Conservation (phyloP, 345 rosid genomes). For the Pugionium cornutum region DNA sequence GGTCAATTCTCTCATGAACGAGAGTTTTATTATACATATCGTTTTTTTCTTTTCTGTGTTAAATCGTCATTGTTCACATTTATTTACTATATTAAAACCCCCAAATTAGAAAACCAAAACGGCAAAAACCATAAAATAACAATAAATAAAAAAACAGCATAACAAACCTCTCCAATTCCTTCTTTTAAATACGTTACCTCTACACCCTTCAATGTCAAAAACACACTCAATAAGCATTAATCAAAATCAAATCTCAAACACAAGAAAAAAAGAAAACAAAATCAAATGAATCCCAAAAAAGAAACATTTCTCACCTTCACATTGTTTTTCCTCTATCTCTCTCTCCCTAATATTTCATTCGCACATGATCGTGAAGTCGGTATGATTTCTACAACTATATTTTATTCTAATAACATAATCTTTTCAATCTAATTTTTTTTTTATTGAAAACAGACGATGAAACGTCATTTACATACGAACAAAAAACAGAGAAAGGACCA, state of each 20-base stretch:
- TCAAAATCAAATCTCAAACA: conserved; percentile 1
- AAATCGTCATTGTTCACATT: neutral
- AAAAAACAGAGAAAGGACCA: conserved; percentile 52
- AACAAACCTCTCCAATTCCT: too few relatives aligned
- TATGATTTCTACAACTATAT: neutral
- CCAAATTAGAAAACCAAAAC: conserved; percentile 11
- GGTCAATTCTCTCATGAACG: too few relatives aligned
- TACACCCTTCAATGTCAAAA: neutral
- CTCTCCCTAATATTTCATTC: conserved; percentile 2
- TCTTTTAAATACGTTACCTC: too few relatives aligned
- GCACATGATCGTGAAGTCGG: conserved; percentile 29
- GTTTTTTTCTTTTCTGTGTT: neutral
- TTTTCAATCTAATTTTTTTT: too few relatives aligned
- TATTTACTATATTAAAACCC: neutral
- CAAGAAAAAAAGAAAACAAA: neutral
- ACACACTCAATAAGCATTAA: conserved; percentile 3
- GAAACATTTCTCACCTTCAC: conserved; percentile 3
- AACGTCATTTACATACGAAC: conserved; percentile 42
- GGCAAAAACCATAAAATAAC: too few relatives aligned
- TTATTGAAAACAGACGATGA: conserved; percentile 44
- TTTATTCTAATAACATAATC: neutral
- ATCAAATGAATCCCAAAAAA: conserved; percentile 18
- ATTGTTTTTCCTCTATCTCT: conserved; percentile 1
- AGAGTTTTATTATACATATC: conserved; percentile 5
- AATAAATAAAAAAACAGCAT: too few relatives aligned